Percentiles rank a stretch among this genome's conserved stretches.
Evolutionary conservation across 2,329 filamentous ascomycete species (phyloP).

Genomic region (Fusarium burgessii): DNA sequence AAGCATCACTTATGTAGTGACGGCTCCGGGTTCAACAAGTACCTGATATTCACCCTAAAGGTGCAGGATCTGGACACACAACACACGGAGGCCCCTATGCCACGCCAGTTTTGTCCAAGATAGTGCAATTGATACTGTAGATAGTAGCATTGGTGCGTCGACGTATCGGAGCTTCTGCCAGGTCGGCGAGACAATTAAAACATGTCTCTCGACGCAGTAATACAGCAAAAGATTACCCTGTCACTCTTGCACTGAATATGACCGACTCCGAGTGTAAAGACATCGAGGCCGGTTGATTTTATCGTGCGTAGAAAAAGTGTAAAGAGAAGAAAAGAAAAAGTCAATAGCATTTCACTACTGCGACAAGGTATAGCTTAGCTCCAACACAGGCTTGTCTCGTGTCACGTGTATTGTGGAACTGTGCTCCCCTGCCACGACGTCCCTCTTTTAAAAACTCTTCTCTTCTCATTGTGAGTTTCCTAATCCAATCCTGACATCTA

Average conservation of each 20-base stretch:
- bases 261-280: slow-evolving; percentile 64
- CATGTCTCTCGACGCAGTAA: slow-evolving; percentile 39
- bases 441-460: slow-evolving; percentile 27
- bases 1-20: not conserved
- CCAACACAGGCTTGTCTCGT: not conserved
- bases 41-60: slow-evolving; percentile 6
- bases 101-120: not conserved
- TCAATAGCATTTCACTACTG: not conserved
- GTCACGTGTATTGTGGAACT: slow-evolving; percentile 46
- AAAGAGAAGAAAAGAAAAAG: slow-evolving; percentile 46
- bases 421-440: slow-evolving; percentile 2
- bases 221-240: slow-evolving; percentile 46
- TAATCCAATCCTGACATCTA: slow-evolving; percentile 8
- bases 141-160: not conserved
- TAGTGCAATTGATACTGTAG: not conserved
- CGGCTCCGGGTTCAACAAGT: not conserved
- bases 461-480: not conserved
- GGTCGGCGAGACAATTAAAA: slow-evolving; percentile 41
- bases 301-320: slow-evolving; percentile 66
- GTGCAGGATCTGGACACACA: slow-evolving; percentile 18
- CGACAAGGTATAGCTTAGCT: not conserved
- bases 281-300: slow-evolving; percentile 70
- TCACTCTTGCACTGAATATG: slow-evolving; percentile 72
- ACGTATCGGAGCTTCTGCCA: slow-evolving; percentile 51
- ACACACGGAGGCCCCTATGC: not conserved